Conservation (phyloP, 164 flowering plant genomes). For the Cinnamomum micranthum region DNA sequence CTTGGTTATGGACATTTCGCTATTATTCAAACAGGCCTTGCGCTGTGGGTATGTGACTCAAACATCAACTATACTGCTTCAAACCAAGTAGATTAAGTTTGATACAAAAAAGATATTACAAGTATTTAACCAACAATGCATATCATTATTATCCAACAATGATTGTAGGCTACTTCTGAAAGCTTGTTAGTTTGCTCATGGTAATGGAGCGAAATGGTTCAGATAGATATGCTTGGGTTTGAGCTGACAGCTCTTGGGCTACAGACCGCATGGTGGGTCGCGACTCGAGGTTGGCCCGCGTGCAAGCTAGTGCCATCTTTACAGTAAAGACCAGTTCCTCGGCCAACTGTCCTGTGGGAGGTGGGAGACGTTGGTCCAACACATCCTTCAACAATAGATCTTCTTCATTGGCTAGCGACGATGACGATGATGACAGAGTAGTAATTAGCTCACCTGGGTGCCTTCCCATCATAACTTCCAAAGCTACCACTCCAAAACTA, state of each 20-base stretch:
- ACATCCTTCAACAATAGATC: background rate
- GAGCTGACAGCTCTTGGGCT: constrained; percentile 9
- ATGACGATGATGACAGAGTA: background rate
- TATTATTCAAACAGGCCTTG: too few species aligned
- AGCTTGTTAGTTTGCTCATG: too few species aligned
- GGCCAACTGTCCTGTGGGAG: constrained; percentile 6
- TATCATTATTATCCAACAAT: background rate
- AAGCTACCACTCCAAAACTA: constrained; percentile 19
- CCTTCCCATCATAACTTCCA: constrained; percentile 13
- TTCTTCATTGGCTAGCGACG: background rate
- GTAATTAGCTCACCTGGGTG: constrained; percentile 17
- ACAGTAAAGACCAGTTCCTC: constrained; percentile 5
- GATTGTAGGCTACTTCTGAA: background rate
- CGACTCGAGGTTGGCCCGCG: constrained; percentile 9
- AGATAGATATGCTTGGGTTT: background rate
- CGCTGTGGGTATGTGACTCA: too few species aligned
- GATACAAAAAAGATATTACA: background rate
- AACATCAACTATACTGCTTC: background rate
- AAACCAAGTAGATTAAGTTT: background rate
- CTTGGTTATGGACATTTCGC: too few species aligned
- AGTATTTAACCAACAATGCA: background rate
- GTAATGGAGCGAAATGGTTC: background rate
- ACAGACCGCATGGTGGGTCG: constrained; percentile 21
- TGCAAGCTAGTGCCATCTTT: constrained; percentile 18
- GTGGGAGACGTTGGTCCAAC: constrained; percentile 18